These are phyloP conservation scores for Solanum chilense DNA, from an alignment of 257 asterid species.

Conservation along the genomic window DNA sequence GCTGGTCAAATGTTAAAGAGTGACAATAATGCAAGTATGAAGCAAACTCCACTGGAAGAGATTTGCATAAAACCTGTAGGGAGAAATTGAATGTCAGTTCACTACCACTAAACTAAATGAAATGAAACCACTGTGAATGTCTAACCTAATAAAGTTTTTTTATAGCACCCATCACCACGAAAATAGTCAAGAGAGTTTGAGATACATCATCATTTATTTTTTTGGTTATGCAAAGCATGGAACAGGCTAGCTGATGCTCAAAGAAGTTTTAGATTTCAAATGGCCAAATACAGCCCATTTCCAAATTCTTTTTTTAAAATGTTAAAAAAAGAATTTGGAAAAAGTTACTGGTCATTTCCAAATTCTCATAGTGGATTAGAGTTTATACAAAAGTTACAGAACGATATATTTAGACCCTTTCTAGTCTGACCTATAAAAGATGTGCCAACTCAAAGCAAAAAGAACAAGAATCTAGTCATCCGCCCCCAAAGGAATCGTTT, in stretches of 20 bases:
- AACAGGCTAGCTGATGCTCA: not conserved
- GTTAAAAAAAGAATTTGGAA: not conserved
- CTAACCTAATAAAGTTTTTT: not conserved
- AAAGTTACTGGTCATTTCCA: not conserved
- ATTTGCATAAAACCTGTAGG: slow-evolving; percentile 24
- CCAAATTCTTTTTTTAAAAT: not conserved
- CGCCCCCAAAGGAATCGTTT: not conserved
- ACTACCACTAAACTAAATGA: not conserved
- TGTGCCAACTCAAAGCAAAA: not conserved
- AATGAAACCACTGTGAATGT: not conserved
- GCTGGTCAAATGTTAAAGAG: slow-evolving; percentile 29
- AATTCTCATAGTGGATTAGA: not conserved
- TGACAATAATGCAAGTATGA: slow-evolving; percentile 33
- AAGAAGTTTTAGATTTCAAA: not conserved
- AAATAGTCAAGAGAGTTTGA: not conserved
- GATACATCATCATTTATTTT: not conserved
- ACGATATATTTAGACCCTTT: not conserved
- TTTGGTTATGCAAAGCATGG: not conserved
- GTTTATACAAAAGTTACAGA: not conserved
- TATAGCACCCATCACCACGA: not conserved
- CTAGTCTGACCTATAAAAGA: not conserved
- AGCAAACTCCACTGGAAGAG: slow-evolving; percentile 34
- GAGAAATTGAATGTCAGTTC: not conserved
- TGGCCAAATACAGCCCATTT: not conserved
- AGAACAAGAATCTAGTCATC: not conserved